These are phyloP conservation scores for Emericellopsis cladophorae DNA, from an alignment of 2,329 filamentous ascomycete genomes.

Conservation along the genomic window DNA sequence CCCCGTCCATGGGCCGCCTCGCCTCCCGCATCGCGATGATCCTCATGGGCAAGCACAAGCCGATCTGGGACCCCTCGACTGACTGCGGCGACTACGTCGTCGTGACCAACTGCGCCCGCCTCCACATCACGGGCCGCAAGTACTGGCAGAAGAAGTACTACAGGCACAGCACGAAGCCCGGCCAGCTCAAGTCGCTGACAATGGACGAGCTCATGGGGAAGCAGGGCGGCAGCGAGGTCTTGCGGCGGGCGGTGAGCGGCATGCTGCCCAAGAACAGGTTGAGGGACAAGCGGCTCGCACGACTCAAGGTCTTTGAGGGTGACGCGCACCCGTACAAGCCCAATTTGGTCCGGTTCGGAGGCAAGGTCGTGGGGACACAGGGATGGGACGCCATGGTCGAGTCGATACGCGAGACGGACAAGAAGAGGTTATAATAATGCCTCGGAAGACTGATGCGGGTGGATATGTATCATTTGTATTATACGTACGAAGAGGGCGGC, in stretches of 20 bases:
- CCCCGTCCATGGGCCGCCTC: slow-evolving; percentile 77
- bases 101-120: slow-evolving; percentile 73
- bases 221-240: slow-evolving; percentile 82
- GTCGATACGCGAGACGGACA: slow-evolving; percentile 35
- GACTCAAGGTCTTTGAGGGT: slow-evolving; percentile 95
- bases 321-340: slow-evolving; percentile 78
- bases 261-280: slow-evolving; percentile 98
- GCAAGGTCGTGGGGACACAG: slow-evolving; percentile 37
- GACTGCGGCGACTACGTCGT: slow-evolving; percentile 99
- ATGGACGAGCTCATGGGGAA: slow-evolving; percentile 95
- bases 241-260: slow-evolving; percentile 83
- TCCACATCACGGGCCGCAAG: slow-evolving; percentile 86
- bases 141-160: slow-evolving; percentile 92
- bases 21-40: slow-evolving; percentile 76
- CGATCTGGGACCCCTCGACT: slow-evolving; percentile 90
- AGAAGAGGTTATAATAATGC: slow-evolving; percentile 30
- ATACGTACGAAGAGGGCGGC: neutral
- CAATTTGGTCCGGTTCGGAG: slow-evolving; percentile 68
- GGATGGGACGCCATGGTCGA: slow-evolving; percentile 41
- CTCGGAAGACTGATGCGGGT: slow-evolving; percentile 4
- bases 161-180: slow-evolving; percentile 82
- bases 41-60: slow-evolving; percentile 98
- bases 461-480: slow-evolving; percentile 1
- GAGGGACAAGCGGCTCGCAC: slow-evolving; percentile 72
- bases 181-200: slow-evolving; percentile 73